Evolutionary conservation across 2,329 filamentous ascomycete genomes (phyloP), one percentile per base, ranked within the genome.

Genomic region (Gremmenia infestans): DNA sequence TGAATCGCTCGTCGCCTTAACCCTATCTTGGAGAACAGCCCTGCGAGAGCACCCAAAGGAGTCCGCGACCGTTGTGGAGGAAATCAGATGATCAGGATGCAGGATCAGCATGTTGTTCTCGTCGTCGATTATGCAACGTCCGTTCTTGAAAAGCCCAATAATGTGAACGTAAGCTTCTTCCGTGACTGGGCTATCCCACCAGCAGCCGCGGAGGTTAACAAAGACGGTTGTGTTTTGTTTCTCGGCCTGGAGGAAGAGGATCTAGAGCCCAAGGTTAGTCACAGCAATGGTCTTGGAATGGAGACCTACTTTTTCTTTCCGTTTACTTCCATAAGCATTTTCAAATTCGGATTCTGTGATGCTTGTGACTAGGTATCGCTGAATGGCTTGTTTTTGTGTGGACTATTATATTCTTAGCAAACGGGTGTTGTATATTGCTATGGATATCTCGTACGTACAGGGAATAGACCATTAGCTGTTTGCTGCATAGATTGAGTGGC

Each of bases 1-100:
- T 2, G 89, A 81, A 62, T 91, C 88, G 65, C 86, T 88, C 0
- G 91, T 93, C 8, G 91, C 90, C 72, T 97, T 97, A 65, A 99
- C 87, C 35, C 94, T 87, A 70, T 99, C 93, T 71, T 97, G 92
- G 25, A 99, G 81, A 1, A 97, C 93, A 32, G 94, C 91, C 61
- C 93, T 87, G 17, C 94, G 87, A 69, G 89, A 86, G 69, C 94
- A 99, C 23, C 86, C 87, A 70, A 97, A 96, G 0, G 94, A 96
- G 72, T 99, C 94, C n/a, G 91, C 92, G 45, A 99, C 88, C 5
- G 95, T 91, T 0, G 94, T 97, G 2, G 94, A 88, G 2, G 94
- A 97, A 52, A 99, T 88, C 36, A 99, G 81, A 72, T 97, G 92
- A 67, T 99, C 94, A 0, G 94, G 94, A 67, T 99, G 92, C 14